Conservation (phyloP, 495 filamentous ascomycete genomes). For the Penicillium ucsense region DNA sequence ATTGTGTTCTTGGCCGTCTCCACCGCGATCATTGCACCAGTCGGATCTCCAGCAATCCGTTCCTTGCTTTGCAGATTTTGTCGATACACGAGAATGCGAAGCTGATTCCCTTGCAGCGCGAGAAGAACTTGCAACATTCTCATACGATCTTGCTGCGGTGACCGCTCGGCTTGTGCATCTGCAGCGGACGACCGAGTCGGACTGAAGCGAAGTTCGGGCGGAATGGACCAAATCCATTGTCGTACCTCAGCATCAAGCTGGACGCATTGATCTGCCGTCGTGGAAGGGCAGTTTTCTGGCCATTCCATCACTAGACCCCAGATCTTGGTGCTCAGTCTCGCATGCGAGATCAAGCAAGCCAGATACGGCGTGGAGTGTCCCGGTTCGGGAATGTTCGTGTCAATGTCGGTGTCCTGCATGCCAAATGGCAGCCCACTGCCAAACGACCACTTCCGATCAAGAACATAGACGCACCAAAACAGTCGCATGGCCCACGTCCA, state of each 20-base stretch:
- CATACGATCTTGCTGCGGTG: slow-evolving; percentile 22
- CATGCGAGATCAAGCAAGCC: slow-evolving; percentile 54
- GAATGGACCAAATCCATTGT: slow-evolving; percentile 60
- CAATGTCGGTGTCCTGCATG: slow-evolving; percentile 72
- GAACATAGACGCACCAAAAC: slow-evolving; percentile 77
- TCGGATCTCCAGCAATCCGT: slow-evolving; percentile 57
- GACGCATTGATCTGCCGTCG: slow-evolving; percentile 52
- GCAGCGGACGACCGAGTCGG: slow-evolving; percentile 14
- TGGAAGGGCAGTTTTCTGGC: slow-evolving; percentile 36
- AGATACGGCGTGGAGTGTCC: slow-evolving; percentile 28
- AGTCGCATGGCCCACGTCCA: slow-evolving; percentile 53
- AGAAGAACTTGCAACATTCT: slow-evolving; percentile 42
- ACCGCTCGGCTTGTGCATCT: slow-evolving; percentile 4
- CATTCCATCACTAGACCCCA: slow-evolving; percentile 50
- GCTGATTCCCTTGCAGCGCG: slow-evolving; percentile 64
- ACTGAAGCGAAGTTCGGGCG: slow-evolving; percentile 47
- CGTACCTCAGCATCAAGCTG: slow-evolving; percentile 65
- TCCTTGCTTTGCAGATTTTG: slow-evolving; percentile 63
- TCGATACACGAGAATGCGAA: slow-evolving; percentile 71
- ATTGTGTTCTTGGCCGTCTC: slow-evolving; percentile 71
- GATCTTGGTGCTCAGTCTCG: slow-evolving; percentile 62
- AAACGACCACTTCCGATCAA: slow-evolving; percentile 75
- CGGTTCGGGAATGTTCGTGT: slow-evolving; percentile 62
- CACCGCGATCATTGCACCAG: slow-evolving; percentile 56
- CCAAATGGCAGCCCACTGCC: slow-evolving; percentile 71